Base-by-base conservation (phyloP, 2,329 filamentous ascomycete species). In the Colletotrichum shisoi region DNA sequence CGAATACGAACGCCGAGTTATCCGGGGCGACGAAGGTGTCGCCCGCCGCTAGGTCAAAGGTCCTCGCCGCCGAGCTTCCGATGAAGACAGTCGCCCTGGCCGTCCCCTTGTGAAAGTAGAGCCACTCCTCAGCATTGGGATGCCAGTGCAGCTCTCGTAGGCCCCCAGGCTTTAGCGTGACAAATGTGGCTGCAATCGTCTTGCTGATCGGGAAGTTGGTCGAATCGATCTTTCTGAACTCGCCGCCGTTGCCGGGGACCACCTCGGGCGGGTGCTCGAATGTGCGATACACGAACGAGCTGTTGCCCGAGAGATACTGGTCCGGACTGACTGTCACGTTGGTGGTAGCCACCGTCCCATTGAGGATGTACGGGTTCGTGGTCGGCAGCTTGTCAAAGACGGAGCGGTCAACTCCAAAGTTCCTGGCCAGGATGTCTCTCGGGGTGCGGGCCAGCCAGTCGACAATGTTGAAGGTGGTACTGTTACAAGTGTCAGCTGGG, bases 391-490 rank as follows among this genome's bases (percentile, higher is more conserved):
- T 81, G 69, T 85, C 80, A 69, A 91, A 91, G 52, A 88, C 82
- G 0, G 83, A 83, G 24, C 82, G 80, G 56, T 85, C 80, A 21
- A 91, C 82, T 24, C 87, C 87, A 70, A 91, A 91, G 79, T 91
- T 91, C 78, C 89, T 90, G 42, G 88, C 88, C 0, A 91, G 79
- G 51, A 91, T 81, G 51, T 74, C 70, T 57, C 84, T 85, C 0
- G 89, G 89, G 0, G 88, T 91, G 73, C 90, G 88, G 0, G 84
- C 79, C 42, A 91, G 81, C 89, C 89, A 91, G 77, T 91, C 89
- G 69, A 89, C 88, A 27, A 91, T 81, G 78, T 87, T 89, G 80
- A 91, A 91, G 0, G 89, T 91, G 0, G 87, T 89, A n/a, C 86
- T 85, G 27, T 8, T n/a, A 3, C 5, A 17, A 24, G 31, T n/a